Base-by-base conservation (phyloP, 306 rosid species). In the Alnus rubra region DNA sequence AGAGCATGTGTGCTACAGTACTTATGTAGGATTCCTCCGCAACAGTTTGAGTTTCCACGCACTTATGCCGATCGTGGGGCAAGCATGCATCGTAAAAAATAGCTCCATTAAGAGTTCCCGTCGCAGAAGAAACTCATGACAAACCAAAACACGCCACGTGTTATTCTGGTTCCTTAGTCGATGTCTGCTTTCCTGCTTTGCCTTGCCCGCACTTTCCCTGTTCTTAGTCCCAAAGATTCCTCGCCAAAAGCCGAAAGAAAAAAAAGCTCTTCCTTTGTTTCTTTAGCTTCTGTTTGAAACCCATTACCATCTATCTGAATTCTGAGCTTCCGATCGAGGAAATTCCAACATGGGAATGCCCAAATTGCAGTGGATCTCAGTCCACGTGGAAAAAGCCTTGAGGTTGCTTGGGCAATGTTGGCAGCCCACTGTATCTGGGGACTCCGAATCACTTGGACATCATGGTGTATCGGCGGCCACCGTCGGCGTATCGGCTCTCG, bases 401-500 rank as follows among this genome's bases (percentile, higher is more conserved):
- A 83, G 90, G 69, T 86, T 76, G 54, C 89, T 92, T 39, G 52
- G 68, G 3, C 77, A 85, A 54, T 94, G 95, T 62, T 71, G 78
- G 81, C 76, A 82, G 76, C 88, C 96, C 65, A 74, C 85, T 50
- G 33, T 88, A 13, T 78, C 88, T 18, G 92, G 55, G 39, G 94
- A 78, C 74, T 74, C 87, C 19, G 88, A 85, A 7, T 77, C 86
- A 5, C 81, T 81, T 56, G 89, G 89, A 0, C 91, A 82, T 31
- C 92, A 90, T 15, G 91, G 89, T 42, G 87, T 82, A 0, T 82
- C 98, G 10, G 80, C 93, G 12, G 64, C 92, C 80, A 81, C 88
- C 53, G 92, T 78, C 28, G 92, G 92, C 62, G 86, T 92, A 82
- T 89, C 92, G 2, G 95, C 93, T 79, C 92, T 92, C 2, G 89